Evolutionary conservation across 2,329 filamentous ascomycete species (phyloP), one percentile per base, ranked within the genome.

Genomic region (Paraconiothyrium sp.): DNA sequence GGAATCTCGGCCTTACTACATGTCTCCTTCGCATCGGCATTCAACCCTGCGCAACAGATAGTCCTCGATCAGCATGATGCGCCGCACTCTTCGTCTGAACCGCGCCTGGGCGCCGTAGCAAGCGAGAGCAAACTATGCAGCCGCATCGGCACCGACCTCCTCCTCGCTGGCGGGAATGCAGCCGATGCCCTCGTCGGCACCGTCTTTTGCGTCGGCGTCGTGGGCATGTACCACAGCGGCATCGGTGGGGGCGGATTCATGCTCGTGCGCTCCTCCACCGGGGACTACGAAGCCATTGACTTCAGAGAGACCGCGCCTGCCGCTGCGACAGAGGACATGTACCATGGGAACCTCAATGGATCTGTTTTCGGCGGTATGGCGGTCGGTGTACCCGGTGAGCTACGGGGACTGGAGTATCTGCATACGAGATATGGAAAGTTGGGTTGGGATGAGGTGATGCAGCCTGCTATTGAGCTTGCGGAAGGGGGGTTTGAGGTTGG

Each of bases 181-280:
- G 83, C 82, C 8, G 83, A 84, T 73, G 80, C 80, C 8, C 70
- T 83, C 70, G 81, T 83, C 9, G 82, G 80, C 5, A 83, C 82
- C 2, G 75, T 78, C 7, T 74, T 81, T 44, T 84, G 83, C 61
- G 77, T 84, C 8, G 83, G 82, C 1, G 81, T 83, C 0, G 73
- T 83, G 32, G 81, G 81, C 60, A 83, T 83, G 81, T 83, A 83
- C 61, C 77, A 76, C 94, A 41, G 39, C 39, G 39, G 94, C 14
- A 90, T 97, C 61, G 93, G 92, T 20, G 94, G 94, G 8, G 94
- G 94, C 44, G 94, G 94, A 1, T 98, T 97, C 79, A 91, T 93
- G 85, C 83, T 97, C 5, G 86, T 97, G 4, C 88, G 92, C 50
- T 84, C 87, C 39, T 81, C 86, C 14, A 83, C 92, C 60, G 93